A percentile compares a stretch with the other conserved stretches of the same genome.
Evolutionary conservation across 441 rosid species (phyloP).

Genomic region (Biscutella laevigata): DNA sequence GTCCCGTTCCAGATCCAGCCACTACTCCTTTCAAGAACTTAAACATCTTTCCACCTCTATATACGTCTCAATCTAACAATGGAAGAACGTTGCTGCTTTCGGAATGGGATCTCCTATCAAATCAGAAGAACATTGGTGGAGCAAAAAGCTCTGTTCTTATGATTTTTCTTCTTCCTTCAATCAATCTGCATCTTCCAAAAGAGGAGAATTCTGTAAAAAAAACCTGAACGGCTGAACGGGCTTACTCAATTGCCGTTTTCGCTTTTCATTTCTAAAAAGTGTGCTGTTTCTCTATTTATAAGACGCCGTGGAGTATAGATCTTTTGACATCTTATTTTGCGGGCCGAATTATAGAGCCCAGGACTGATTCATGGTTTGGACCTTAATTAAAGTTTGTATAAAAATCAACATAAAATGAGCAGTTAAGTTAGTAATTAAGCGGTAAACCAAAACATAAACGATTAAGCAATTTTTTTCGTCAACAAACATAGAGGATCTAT

Average conservation of each 20-base stretch:
- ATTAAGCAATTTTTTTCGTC: too few species aligned
- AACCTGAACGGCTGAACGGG: too few species aligned
- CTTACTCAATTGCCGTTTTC: constrained; percentile 17
- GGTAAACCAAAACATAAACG: too few species aligned
- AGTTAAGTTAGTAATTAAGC: too few species aligned
- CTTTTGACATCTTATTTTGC: background rate
- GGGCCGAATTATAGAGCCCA: background rate
- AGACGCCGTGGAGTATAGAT: constrained; percentile 9
- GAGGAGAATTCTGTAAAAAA: constrained; percentile 15
- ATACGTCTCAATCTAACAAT: constrained; percentile 2
- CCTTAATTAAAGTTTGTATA: background rate
- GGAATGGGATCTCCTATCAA: background rate
- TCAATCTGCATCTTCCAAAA: constrained; percentile 17
- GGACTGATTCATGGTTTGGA: background rate
- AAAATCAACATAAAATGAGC: too few species aligned
- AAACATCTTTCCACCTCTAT: constrained; percentile 41
- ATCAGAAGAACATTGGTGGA: background rate
- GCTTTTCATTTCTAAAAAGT: background rate
- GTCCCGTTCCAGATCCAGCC: constrained; percentile 86
- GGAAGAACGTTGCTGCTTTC: constrained; percentile 1
- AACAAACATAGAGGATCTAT: too few species aligned
- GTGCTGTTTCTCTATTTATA: constrained; percentile 10
- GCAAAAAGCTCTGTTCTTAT: constrained; percentile 7
- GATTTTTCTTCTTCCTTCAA: constrained; percentile 4
- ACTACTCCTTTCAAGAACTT: constrained; percentile 91